Evolutionary conservation across 2,329 filamentous ascomycete genomes (phyloP).

Genomic region (Neoascochyta sp.): DNA sequence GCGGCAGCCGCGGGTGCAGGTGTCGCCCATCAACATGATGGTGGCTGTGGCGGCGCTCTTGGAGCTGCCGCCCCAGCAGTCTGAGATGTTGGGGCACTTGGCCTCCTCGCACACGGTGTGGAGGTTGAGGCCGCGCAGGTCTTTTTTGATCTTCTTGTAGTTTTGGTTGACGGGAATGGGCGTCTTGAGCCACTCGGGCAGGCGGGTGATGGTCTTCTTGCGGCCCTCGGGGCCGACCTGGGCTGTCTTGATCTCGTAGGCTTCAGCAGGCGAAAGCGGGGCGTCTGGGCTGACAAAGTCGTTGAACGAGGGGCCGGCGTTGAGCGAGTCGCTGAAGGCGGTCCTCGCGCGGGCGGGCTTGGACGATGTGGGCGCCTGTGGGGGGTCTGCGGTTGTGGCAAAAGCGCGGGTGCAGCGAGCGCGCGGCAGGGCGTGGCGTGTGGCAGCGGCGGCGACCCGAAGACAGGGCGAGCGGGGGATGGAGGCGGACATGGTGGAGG

Average conservation of each 20-base stretch:
- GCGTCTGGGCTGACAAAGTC: slow-evolving; percentile 56
- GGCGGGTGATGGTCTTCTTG: slow-evolving; percentile 65
- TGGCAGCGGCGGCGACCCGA: slow-evolving; percentile 18
- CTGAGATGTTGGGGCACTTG: slow-evolving; percentile 92
- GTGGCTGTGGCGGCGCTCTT: slow-evolving; percentile 92
- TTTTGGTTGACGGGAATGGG: slow-evolving; percentile 82
- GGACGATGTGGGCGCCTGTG: slow-evolving; percentile 17
- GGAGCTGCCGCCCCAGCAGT: slow-evolving; percentile 91
- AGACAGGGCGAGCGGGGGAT: slow-evolving; percentile 34
- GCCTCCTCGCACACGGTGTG: slow-evolving; percentile 98
- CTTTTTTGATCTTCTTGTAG: slow-evolving; percentile 92
- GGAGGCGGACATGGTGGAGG: slow-evolving; percentile 27
- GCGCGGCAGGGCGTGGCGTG: slow-evolving; percentile 16
- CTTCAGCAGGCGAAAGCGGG: slow-evolving; percentile 48
- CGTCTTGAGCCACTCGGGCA: slow-evolving; percentile 95
- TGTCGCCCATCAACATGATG: slow-evolving; percentile 99
- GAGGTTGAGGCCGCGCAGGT: slow-evolving; percentile 81
- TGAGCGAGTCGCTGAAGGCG: slow-evolving; percentile 60
- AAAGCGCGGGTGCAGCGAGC: slow-evolving; percentile 23
- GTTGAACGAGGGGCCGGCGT: slow-evolving; percentile 60
- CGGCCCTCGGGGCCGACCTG: slow-evolving; percentile 59
- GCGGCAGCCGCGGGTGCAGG: slow-evolving; percentile 90
- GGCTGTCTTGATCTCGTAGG: slow-evolving; percentile 59
- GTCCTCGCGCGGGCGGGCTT: slow-evolving; percentile 45
- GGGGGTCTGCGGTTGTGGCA: slow-evolving; percentile 32